Evolutionary conservation across 139 green algal species (phyloP).

Genomic region (Nannochloris sp.): DNA sequence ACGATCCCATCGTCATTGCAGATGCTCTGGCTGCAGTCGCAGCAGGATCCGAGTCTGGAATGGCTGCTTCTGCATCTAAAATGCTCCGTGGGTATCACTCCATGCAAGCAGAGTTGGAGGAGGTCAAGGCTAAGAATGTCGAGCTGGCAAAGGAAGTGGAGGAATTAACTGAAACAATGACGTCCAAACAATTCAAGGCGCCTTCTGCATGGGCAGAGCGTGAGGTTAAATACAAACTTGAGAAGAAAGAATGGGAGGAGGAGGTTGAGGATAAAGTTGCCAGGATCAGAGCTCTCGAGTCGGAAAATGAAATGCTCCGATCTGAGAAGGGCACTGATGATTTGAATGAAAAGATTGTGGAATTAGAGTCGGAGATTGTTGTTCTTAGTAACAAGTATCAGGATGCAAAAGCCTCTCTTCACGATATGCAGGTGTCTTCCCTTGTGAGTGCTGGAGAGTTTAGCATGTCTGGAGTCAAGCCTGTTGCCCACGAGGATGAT

Average conservation of each 20-base stretch:
- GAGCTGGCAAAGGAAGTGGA: constrained; percentile 29
- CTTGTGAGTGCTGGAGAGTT: constrained; percentile 13
- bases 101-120: constrained; percentile 18
- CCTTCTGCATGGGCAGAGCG: constrained; percentile 48
- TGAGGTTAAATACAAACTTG: constrained; percentile 49
- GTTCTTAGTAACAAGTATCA: constrained; percentile 12
- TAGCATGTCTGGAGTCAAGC: constrained; percentile 9
- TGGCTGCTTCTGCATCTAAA: constrained; percentile 26
- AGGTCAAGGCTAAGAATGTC: constrained; percentile 14
- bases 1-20: constrained; percentile 9
- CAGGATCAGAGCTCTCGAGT: background rate
- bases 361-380: constrained; percentile 21
- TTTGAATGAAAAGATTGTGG: constrained; percentile 7
- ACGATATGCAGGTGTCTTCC: constrained; percentile 24
- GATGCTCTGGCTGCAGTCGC: constrained; percentile 18
- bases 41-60: constrained; percentile 12
- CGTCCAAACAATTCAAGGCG: constrained; percentile 48
- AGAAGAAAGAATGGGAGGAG: constrained; percentile 41
- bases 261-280: background rate
- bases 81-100: constrained; percentile 24
- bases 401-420: constrained; percentile 11
- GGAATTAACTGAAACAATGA: constrained; percentile 41
- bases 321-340: background rate
- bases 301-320: background rate
- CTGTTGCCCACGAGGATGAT: background rate